Base-by-base conservation (phyloP, 495 filamentous ascomycete species). In the Neurospora africana region DNA sequence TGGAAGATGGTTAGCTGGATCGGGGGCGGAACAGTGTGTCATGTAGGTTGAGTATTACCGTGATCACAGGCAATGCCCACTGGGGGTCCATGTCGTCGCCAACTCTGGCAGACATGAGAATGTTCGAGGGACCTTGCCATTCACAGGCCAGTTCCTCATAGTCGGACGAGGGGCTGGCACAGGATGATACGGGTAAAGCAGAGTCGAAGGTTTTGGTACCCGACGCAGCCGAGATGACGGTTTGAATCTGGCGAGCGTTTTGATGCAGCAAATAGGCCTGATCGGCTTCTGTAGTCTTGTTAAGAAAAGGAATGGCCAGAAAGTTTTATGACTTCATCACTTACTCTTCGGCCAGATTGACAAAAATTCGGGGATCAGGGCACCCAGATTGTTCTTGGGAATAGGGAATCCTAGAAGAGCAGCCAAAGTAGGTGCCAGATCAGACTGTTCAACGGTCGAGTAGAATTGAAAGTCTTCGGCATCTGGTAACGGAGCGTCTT, bases 321-420 rank as follows among this genome's bases (percentile, higher is more conserved):
- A n/a, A 36, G 7, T 0, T 27, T 0, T 5, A 36, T 36, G 5
- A 27, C 39, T 36, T 11, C 10, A 39, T 13, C 19, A 33, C 89
- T 82, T 76, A 82, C 84, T 77, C n/a, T 81, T 77, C 5, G 82
- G 69, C 93, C 94, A 98, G 76, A 97, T 87, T 3, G 82, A 81
- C 11, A 98, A 82, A 74, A 98, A 87, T 9, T 91, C 87, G 5
- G 89, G 85, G 69, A 98, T 95, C 70, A 98, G 91, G 21, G 93
- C 89, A 3, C 95, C 95, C 0, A 98, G 81, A 75, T 91, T 98
- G 77, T 99, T 99, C 81, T 90, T 86, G n/a, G 95, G 92, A 21
- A 97, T 86, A 0, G 96, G 95, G 75, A 98, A 89, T 7, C 93
- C 94, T 44, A 99, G 84, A 38, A 98, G 82, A 5, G 90, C 92